phyloP scores from a whole-genome alignment of 2,329 filamentous ascomycete genomes.

The Chrysoporthe deuterocubensis region DNA sequence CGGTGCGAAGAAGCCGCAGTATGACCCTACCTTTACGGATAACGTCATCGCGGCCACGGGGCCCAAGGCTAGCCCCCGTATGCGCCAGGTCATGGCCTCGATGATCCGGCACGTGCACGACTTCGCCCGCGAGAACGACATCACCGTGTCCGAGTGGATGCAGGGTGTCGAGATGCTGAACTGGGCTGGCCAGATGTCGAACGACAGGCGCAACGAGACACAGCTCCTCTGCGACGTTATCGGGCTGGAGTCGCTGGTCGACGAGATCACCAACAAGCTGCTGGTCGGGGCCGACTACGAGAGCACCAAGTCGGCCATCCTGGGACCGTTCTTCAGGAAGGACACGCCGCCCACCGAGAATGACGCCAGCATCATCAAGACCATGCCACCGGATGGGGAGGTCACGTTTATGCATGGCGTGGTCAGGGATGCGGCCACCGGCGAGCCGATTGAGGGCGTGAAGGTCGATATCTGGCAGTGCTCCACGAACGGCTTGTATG shows the following conservation, averaged over 20 bases:
- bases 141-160: slow-evolving; percentile 82
- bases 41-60: slow-evolving; percentile 76
- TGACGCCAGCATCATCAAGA: slow-evolving; percentile 67
- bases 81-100: slow-evolving; percentile 68
- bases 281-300: slow-evolving; percentile 51
- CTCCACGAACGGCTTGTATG: slow-evolving; percentile 69
- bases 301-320: slow-evolving; percentile 74
- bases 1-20: slow-evolving; percentile 44
- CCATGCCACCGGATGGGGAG: slow-evolving; percentile 53
- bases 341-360: slow-evolving; percentile 73
- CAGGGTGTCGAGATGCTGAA: slow-evolving; percentile 63
- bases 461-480: slow-evolving; percentile 81
- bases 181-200: slow-evolving; percentile 71
- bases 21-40: slow-evolving; percentile 78
- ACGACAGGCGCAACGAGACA: slow-evolving; percentile 72
- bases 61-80: slow-evolving; percentile 69
- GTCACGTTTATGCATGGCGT: slow-evolving; percentile 68
- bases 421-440: slow-evolving; percentile 60
- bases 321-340: slow-evolving; percentile 83
- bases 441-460: slow-evolving; percentile 66
- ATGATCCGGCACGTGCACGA: slow-evolving; percentile 79
- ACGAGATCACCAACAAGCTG: slow-evolving; percentile 75
- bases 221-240: slow-evolving; percentile 75
- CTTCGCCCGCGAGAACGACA: slow-evolving; percentile 77
- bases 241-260: slow-evolving; percentile 76